A percentile compares a stretch with the other conserved stretches of the same genome.
Conservation (phyloP, 2,329 filamentous ascomycete species). For the Metarhizium anisopliae region DNA sequence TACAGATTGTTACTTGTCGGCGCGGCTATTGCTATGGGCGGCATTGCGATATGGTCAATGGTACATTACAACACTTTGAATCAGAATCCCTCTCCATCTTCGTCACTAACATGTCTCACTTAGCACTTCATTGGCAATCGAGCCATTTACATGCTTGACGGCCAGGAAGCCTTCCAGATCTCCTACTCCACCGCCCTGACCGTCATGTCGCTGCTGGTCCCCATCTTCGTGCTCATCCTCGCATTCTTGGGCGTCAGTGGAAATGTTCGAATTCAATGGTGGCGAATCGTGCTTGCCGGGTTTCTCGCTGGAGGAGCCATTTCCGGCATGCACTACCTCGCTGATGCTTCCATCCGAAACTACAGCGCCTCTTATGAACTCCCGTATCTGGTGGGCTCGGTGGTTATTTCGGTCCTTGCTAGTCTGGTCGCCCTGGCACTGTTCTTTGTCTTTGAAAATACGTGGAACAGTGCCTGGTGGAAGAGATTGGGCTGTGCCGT, state of each 20-base stretch:
- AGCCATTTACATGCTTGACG: constrained; percentile 60
- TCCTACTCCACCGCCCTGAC: constrained; percentile 64
- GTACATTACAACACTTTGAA: constrained; percentile 21
- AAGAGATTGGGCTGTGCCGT: constrained; percentile 58
- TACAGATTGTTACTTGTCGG: constrained; percentile 52
- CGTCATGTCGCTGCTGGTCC: constrained; percentile 67
- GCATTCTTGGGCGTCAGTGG: constrained; percentile 65
- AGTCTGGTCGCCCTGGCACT: constrained; percentile 60
- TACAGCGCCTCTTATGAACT: constrained; percentile 55
- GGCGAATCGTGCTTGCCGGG: constrained; percentile 53
- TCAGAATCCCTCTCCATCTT: no score
- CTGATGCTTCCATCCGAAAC: constrained; percentile 70
- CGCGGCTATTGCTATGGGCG: constrained; percentile 63
- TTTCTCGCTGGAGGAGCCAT: constrained; percentile 65
- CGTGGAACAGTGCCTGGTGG: constrained; percentile 72
- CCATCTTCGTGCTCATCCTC: constrained; percentile 60
- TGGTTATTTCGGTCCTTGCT: constrained; percentile 60
- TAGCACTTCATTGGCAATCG: constrained; percentile 59
- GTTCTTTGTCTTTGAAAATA: constrained; percentile 67
- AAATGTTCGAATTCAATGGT: constrained; percentile 44
- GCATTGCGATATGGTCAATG: constrained; percentile 67
- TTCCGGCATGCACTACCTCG: constrained; percentile 78
- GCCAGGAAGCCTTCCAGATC: constrained; percentile 55
- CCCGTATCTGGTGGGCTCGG: constrained; percentile 56
- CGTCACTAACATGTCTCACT: neutral